Evolutionary conservation across 768 basidiomycete species (phyloP), one percentile per base, ranked within the genome.

Genomic region (Hygrophorus russula): DNA sequence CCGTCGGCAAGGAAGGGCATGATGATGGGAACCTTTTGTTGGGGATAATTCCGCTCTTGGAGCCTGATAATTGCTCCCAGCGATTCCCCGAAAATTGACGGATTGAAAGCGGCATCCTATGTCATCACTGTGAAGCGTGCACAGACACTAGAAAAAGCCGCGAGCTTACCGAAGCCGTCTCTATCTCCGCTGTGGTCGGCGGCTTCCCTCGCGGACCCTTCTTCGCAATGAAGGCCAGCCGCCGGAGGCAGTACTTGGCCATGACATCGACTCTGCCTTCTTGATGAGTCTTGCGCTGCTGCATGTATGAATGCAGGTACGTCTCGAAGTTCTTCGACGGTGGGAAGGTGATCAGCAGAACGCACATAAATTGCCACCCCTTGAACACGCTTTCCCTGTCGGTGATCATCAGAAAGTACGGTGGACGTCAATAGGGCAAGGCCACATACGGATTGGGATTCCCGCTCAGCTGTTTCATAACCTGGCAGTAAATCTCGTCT

Each of bases 301-400:
- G 73, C 35, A 94, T 76, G 62, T 91, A 94, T n/a, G 72, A 68
- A 20, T 73, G 75, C 8, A 94, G 71, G 59, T 89, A 89, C 0
- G 79, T 70, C 56, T 92, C 90, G 53, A 94, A 92, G 58, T 91
- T 82, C 64, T 90, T 91, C 8, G 89, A 92, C 1, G 93, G 92
- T 4, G 88, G 87, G 59, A 97, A 97, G 2, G 89, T 85, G 43
- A 87, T 76, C n/a, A 92, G 68, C 19, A 92, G 68, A 2, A 97
- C 90, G 56, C 89, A 94, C 35, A 94, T 65, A 38, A 96, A 66
- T 55, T 96, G 93, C 85, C 91, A 96, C 18, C 92, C 93, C 55
- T 82, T 83, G 66, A 96, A 90, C 27, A 78, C 58, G 55, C 88
- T 84, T 55, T 91, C 86, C 14, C 88, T 91, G 51, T 13, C 39